These are phyloP conservation scores for Sarocladium brachiariae DNA, from an alignment of 2,329 filamentous ascomycete genomes.

Conservation along the genomic window DNA sequence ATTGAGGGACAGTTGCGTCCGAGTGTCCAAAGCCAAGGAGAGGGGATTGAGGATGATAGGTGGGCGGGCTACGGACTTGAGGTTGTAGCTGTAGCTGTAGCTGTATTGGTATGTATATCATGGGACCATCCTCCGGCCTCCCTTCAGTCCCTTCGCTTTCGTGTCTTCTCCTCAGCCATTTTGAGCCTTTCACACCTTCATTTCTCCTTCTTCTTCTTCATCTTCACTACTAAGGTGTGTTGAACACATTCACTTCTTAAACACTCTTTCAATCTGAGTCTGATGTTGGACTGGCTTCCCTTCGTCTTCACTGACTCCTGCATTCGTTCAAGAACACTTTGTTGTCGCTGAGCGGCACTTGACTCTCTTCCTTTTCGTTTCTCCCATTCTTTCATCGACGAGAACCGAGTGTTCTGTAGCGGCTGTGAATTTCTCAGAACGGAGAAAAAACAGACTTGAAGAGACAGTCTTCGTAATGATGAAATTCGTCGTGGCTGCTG, in stretches of 20 bases:
- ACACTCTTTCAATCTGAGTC: too few species aligned
- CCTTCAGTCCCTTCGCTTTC: background rate
- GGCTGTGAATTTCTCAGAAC: too few species aligned
- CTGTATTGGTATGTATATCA: background rate
- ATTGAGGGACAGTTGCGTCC: too few species aligned
- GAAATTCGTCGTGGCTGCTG: conserved; percentile 24
- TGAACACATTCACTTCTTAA: conserved; percentile 8
- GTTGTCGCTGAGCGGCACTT: background rate
- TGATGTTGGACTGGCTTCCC: too few species aligned
- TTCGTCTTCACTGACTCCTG: background rate
- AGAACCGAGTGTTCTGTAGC: too few species aligned
- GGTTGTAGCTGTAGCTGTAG: too few species aligned
- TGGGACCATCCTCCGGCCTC: background rate
- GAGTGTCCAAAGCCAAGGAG: background rate
- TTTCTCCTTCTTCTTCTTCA: conserved; percentile 4
- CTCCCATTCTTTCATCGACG: background rate
- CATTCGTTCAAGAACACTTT: too few species aligned
- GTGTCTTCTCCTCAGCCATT: background rate
- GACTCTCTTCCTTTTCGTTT: background rate
- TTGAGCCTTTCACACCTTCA: background rate
- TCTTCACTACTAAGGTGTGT: background rate
- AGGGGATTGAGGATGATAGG: background rate
- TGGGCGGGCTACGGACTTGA: too few species aligned
- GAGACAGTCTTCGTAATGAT: conserved; percentile 24
- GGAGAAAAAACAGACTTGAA: too few species aligned